A percentile compares a stretch with the other conserved stretches of the same genome.
These are phyloP conservation scores for Huiozyma naganishii DNA, from an alignment of 805 yeast genomes.

Conservation along the genomic window DNA sequence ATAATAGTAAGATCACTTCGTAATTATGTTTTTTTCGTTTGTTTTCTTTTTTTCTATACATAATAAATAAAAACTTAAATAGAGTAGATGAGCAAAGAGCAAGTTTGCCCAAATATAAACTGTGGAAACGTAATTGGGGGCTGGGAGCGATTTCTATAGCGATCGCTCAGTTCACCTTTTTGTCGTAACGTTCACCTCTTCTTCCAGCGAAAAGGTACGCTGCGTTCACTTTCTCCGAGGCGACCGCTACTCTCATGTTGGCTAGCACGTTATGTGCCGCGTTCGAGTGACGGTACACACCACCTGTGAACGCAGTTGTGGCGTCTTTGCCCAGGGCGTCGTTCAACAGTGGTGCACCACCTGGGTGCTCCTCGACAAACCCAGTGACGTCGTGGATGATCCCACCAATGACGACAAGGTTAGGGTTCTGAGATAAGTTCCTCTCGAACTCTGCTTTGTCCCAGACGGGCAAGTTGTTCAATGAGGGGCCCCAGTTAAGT, in stretches of 20 bases:
- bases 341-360: conserved; percentile 64
- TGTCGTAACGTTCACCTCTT: conserved; percentile 26
- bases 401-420: conserved; percentile 63
- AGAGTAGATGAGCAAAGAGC: too few species aligned
- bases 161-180: conserved; percentile 4
- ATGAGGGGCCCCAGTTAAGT: conserved; percentile 67
- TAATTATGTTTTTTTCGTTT: background rate
- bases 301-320: conserved; percentile 75
- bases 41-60: too few species aligned
- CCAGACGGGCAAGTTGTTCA: conserved; percentile 64
- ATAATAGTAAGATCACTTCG: background rate
- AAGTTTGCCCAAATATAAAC: too few species aligned
- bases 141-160: too few species aligned
- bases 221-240: conserved; percentile 53
- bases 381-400: conserved; percentile 66
- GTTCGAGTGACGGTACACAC: conserved; percentile 74
- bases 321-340: conserved; percentile 76
- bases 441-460: conserved; percentile 49
- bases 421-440: conserved; percentile 39
- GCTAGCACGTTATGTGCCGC: conserved; percentile 80
- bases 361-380: conserved; percentile 71
- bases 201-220: conserved; percentile 33
- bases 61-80: too few species aligned
- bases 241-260: conserved; percentile 72
- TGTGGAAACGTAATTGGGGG: too few species aligned